Conservation (phyloP, 768 basidiomycete genomes). For the Suillus sp. region DNA sequence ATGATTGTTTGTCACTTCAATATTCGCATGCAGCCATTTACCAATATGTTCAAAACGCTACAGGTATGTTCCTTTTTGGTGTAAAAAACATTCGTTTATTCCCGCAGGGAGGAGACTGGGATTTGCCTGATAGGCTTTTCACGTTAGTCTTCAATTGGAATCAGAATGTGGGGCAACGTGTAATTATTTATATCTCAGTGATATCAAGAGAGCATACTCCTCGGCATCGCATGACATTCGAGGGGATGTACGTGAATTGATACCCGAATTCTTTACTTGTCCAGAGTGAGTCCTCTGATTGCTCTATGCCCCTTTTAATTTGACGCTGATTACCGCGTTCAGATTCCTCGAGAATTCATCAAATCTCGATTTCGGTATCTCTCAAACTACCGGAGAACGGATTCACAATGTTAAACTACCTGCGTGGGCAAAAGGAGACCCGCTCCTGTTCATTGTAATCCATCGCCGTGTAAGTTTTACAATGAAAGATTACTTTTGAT, state of each 20-base stretch:
- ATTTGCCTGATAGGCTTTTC: conserved; percentile 86
- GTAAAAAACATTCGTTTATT: not conserved
- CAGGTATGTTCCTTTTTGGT: conserved; percentile 42
- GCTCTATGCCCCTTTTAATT: not conserved
- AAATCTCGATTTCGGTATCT: conserved; percentile 77
- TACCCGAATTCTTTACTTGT: conserved; percentile 85
- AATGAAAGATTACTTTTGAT: not conserved
- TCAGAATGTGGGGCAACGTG: not conserved
- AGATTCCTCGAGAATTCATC: conserved; percentile 85
- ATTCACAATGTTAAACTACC: conserved; percentile 90
- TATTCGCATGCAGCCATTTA: conserved; percentile 87
- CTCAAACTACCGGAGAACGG: conserved; percentile 71
- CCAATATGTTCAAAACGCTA: conserved; percentile 92
- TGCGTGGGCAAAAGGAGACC: conserved; percentile 85
- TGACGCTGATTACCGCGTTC: conserved; percentile 6
- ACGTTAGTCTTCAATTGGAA: conserved; percentile 42
- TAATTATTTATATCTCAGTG: conserved; percentile 42
- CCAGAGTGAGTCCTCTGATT: conserved; percentile 61
- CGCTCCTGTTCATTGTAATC: conserved; percentile 76
- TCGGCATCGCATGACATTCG: conserved; percentile 85
- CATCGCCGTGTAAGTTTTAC: conserved; percentile 64
- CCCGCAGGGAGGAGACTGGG: conserved; percentile 88
- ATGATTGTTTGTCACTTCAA: conserved; percentile 97
- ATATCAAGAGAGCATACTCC: conserved; percentile 77
- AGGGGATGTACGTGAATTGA: conserved; percentile 92